Percentiles rank a stretch among this genome's conserved stretches.
Evolutionary conservation across 2,329 filamentous ascomycete species (phyloP).

Genomic region (Scopulariopsis brevicaulis): DNA sequence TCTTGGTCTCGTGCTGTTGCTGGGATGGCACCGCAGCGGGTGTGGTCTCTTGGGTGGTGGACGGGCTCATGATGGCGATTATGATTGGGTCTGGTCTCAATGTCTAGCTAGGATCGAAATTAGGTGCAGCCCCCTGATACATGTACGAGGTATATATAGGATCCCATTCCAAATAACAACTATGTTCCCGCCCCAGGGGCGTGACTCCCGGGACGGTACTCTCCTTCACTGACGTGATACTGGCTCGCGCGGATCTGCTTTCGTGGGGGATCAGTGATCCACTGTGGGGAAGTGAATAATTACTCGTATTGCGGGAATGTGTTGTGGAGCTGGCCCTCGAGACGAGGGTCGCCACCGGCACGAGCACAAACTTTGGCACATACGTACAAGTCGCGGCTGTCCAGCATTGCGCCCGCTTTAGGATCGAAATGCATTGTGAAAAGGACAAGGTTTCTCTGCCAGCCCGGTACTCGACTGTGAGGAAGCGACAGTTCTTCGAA

Average conservation of each 20-base stretch:
- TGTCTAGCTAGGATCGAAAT: too few species aligned
- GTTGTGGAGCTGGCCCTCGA: not conserved
- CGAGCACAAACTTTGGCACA: too few species aligned
- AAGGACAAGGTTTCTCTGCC: not conserved
- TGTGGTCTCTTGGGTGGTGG: not conserved
- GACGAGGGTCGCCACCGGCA: not conserved
- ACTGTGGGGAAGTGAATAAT: too few species aligned
- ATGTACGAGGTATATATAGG: too few species aligned
- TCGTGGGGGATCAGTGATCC: too few species aligned
- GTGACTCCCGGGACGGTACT: too few species aligned
- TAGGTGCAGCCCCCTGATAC: too few species aligned
- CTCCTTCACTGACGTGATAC: too few species aligned
- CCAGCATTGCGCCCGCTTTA: not conserved
- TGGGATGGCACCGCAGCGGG: not conserved
- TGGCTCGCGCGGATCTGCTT: too few species aligned
- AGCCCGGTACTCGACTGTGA: not conserved
- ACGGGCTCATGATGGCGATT: not conserved
- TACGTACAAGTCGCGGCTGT: too few species aligned
- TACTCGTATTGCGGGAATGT: not conserved
- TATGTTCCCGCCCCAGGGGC: too few species aligned
- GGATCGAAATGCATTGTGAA: not conserved
- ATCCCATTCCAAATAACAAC: too few species aligned
- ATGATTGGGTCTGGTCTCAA: not conserved
- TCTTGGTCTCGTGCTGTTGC: not conserved
- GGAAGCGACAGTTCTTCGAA: not conserved